Evolutionary conservation across 2,329 filamentous ascomycete species (phyloP).

Genomic region (Diaporthe caulivora): DNA sequence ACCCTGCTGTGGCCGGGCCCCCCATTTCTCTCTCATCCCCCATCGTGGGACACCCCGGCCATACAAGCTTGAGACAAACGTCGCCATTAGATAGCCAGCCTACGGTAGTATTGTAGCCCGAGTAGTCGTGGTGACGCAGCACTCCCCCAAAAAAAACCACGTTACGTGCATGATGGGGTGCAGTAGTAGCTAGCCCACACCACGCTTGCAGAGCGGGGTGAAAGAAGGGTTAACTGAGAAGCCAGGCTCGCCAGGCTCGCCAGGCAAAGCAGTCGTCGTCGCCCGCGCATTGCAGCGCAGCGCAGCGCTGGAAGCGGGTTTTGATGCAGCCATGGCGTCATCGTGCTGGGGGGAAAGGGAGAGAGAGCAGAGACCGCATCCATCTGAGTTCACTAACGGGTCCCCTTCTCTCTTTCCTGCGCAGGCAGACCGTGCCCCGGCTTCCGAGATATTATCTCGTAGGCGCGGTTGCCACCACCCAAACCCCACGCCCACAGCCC

Average conservation of each 20-base stretch:
- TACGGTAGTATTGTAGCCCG: no score
- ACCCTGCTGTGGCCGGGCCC: not conserved
- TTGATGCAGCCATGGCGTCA: conserved; percentile 32
- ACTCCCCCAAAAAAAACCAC: not conserved
- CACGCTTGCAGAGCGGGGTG: not conserved
- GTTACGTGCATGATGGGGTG: conserved; percentile 32
- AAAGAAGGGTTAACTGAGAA: not conserved
- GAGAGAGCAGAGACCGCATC: not conserved
- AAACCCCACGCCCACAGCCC: conserved; percentile 3
- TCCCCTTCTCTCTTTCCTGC: not conserved
- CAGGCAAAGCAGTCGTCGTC: not conserved
- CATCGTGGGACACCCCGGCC: conserved; percentile 6
- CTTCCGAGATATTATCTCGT: conserved; percentile 24
- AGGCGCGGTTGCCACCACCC: conserved; percentile 25
- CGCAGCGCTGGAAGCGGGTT: conserved; percentile 9
- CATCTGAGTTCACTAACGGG: no score
- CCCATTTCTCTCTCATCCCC: not conserved
- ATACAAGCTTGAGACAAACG: conserved; percentile 16
- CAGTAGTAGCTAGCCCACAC: not conserved
- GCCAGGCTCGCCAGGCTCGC: no score
- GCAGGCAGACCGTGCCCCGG: no score
- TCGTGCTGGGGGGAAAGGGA: conserved; percentile 14
- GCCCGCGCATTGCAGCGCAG: conserved; percentile 2
- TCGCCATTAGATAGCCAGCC: not conserved
- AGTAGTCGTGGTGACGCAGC: not conserved